Base-by-base conservation (phyloP, 371 early-diverging fungal genomes). In the Mortierella sp. region DNA sequence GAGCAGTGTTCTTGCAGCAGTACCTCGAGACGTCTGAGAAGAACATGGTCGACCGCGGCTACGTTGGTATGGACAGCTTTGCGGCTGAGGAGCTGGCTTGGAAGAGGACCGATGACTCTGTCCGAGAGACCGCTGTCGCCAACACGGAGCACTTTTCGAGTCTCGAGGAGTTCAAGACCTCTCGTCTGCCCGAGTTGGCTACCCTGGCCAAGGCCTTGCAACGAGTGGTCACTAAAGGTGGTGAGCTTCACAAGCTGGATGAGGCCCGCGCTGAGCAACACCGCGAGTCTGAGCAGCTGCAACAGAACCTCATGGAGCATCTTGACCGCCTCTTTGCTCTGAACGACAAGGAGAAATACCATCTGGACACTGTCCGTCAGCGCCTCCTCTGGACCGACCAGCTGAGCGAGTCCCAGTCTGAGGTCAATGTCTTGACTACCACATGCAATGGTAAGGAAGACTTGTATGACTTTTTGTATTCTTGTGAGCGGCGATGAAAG, bases 351-450 rank as follows among this genome's bases (percentile, higher is more conserved):
- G 83, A 82, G 48, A 72, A 68, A 37, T 40, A 44, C n/a, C 75
- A 72, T 26, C 53, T 82, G 37, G 76, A 82, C 22, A 71, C 72
- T 19, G 53, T 82, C 26, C 41, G 55, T 3, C 74, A 82, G 64
- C 74, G 83, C 24, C 76, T 73, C 24, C 37, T 47, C 6, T 82
- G 83, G 83, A 50, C 75, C 0, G 76, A 78, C 39, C 78, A 71
- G 34, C n/a, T 75, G 5, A 39, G 29, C 29, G 75, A 82, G 16
- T 71, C 83, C 16, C 64, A 71, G 58, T 71, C 79, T 10, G 83
- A 78, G 24, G 64, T 75, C 22, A 67, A 72, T 8, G 39, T 69
- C 0, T 65, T 82, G 44, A 53, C 11, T 31, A 67, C 64, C 13
- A 50, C 69, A 10, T 77, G 78, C 41, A 58, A 74, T 66, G 73